Percentiles rank a stretch among this genome's conserved stretches.
Evolutionary conservation across 2,329 filamentous ascomycete species (phyloP).

Genomic region (Beauveria sp.): DNA sequence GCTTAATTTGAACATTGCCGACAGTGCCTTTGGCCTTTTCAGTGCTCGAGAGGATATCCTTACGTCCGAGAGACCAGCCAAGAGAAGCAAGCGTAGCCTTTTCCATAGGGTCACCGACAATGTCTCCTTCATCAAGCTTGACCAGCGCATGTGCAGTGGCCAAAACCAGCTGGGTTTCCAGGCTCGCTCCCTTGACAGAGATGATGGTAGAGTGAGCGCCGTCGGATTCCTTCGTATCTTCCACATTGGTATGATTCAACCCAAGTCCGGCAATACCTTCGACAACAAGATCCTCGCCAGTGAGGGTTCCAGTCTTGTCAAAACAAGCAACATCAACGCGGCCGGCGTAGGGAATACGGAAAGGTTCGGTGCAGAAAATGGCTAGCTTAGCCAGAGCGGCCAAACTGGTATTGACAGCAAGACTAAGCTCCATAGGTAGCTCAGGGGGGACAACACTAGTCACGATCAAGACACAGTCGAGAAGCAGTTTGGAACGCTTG

Average conservation of each 20-base stretch:
- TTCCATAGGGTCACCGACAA: slow-evolving; percentile 98
- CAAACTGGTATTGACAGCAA: slow-evolving; percentile 96
- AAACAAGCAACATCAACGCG: slow-evolving; percentile 96
- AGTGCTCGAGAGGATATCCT: slow-evolving; percentile 70
- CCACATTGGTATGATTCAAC: slow-evolving; percentile 59
- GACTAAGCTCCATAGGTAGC: slow-evolving; percentile 92
- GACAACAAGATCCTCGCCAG: slow-evolving; percentile 92
- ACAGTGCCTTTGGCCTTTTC: slow-evolving; percentile 27
- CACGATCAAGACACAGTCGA: slow-evolving; percentile 95
- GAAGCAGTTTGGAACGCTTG: slow-evolving; percentile 92
- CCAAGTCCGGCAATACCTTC: slow-evolving; percentile 90
- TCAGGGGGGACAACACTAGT: slow-evolving; percentile 98
- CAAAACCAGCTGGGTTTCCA: slow-evolving; percentile 86
- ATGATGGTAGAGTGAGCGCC: slow-evolving; percentile 77
- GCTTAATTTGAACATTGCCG: slow-evolving; percentile 86
- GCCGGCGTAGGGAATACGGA: slow-evolving; percentile 93
- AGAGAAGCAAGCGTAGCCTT: slow-evolving; percentile 87
- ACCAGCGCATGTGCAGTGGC: slow-evolving; percentile 94
- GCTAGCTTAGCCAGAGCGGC: slow-evolving; percentile 90
- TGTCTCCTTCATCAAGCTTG: slow-evolving; percentile 91
- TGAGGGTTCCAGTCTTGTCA: slow-evolving; percentile 95
- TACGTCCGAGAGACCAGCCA: slow-evolving; percentile 86
- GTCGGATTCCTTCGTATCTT: slow-evolving; percentile 61
- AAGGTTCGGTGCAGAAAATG: slow-evolving; percentile 98
- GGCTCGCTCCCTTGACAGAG: slow-evolving; percentile 58